Evolutionary conservation across 495 filamentous ascomycete species (phyloP), one percentile per base, ranked within the genome.

Genomic region (Talaromyces trachyspermus): DNA sequence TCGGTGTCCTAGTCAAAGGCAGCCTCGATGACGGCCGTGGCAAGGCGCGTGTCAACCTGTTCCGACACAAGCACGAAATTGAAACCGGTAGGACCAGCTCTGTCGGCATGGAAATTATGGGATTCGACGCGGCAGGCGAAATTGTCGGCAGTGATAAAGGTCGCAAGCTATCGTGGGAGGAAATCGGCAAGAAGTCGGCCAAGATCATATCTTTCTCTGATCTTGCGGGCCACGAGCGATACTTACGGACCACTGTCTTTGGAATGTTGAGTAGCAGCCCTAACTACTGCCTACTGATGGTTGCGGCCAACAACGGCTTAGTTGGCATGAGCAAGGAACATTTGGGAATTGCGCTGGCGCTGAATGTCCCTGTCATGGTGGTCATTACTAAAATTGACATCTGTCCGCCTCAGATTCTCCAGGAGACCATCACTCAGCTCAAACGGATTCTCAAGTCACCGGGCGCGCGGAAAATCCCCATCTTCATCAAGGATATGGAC

Each of bases 301-400:
- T 98, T 5, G 92, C 94, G 5, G 92, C 92, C 24, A 98, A 98
- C 59, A 98, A 97, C 59, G 92, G 92, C 12, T 69, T 98, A 15
- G 88, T 97, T 50, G 92, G 92, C 5, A 98, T 98, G 92, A 90
- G 86, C 65, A 94, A 92, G 64, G 92, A 98, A 67, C 92, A 98
- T 65, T 73, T 98, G 15, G 92, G 92, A 14, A 96, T 98, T 59
- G 92, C 92, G 1, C 70, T 96, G 15, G 91, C 92, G 2, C 67
- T 98, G 26, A 97, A 97, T 59, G 94, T 98, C 19, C 92, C 92
- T 3, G 89, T 98, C 54, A 91, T 98, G 85, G 90, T 98, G 20
- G 88, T 97, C 49, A 81, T 98, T 49, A 98, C 92, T 61, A 98
- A 98, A 66, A 97, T 97, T 52, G 92, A 98, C 64, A 98, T 97